Base-by-base conservation (phyloP, 495 filamentous ascomycete species). In the Astrocystis sublimbata region DNA sequence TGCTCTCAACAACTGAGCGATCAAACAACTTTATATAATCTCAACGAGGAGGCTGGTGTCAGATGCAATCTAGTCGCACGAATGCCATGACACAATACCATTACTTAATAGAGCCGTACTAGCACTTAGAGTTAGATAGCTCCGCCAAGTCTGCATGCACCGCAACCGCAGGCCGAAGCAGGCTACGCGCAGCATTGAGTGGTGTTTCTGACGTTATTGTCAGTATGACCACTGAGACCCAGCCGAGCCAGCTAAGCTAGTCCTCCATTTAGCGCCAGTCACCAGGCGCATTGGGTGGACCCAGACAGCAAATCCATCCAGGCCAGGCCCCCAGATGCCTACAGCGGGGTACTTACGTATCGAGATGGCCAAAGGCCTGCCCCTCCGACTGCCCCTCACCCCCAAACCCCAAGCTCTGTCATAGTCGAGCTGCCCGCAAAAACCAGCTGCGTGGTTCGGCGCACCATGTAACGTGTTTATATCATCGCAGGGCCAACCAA, bases 271-370 rank as follows among this genome's bases (percentile, higher is more conserved):
- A 38, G 51, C 33, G 19, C 8, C n/a, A 7, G 19, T 5, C n/a
- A 7, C 31, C 21, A 45, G n/a, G 13, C 36, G 54, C 45, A 57
- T 36, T 40, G 12, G 35, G 46, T 60, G 58, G 58, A 23, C 33
- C 38, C 30, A 42, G 46, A 52, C 58, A 60, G 58, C 58, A 60
- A 60, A 33, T 41, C 46, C 30, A 31, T 10, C 28, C 10, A 6
- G 46, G 46, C 46, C 26, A 5, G 49, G 15, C 35, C 31, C 49
- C 23, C 15, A 1, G 24, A n/a, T 3, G 6, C 15, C 46, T 49
- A n/a, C 30, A 26, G 46, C 28, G 46, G 45, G 46, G 24, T 47
- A n/a, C n/a, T n/a, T n/a, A n/a, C n/a, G n/a, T n/a, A 28, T 15
- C 10, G 6, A 28, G 21, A 15, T 30, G 45, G 35, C 30, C 6